Evolutionary conservation across 2,329 filamentous ascomycete species (phyloP), one percentile per base, ranked within the genome.

Genomic region (Karstenula rhodostoma): DNA sequence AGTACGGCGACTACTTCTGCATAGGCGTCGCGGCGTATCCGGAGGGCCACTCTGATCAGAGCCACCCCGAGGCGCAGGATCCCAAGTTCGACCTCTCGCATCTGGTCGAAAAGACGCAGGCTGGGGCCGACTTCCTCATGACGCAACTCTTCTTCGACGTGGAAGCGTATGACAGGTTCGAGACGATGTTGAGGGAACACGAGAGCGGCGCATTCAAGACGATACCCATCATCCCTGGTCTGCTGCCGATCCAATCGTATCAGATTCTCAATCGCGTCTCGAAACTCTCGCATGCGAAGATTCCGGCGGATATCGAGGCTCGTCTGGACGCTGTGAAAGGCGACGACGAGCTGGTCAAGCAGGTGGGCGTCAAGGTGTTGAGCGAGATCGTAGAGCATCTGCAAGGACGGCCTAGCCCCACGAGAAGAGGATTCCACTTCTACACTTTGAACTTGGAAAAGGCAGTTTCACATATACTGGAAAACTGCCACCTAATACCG

Each of bases 181-280:
- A 98, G 80, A 85, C 82, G 65, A 86, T 84, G 53, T 78, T 99
- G 67, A 84, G 93, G 61, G 86, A 89, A 56, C 93, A 99, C 72
- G 87, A 92, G 50, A 96, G 92, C 72, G 93, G 93, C 3, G 85
- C 86, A 2, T 97, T 99, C 81, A 92, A 91, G 79, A 87, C 86
- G 2, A 91, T 97, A 25, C 90, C 92, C 7, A 96, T 99, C 67
- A 91, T 99, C 58, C 94, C 95, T 0, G 95, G 95, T 1, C 83
- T 99, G 71, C 97, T 99, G 94, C 95, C 95, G 13, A 93, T 99
- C 55, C 95, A 99, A 80, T 96, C 92, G 79, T 98, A 96, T 79
- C 92, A 96, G 77, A 98, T 97, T 83, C 87, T 99, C 71, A 93
- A 93, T 73, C 85, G 95, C 64, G 97, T 94, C 33, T 94, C 94